Evolutionary conservation across 495 filamentous ascomycete species (phyloP), one percentile per base, ranked within the genome.

Genomic region (Neurospora sp.): DNA sequence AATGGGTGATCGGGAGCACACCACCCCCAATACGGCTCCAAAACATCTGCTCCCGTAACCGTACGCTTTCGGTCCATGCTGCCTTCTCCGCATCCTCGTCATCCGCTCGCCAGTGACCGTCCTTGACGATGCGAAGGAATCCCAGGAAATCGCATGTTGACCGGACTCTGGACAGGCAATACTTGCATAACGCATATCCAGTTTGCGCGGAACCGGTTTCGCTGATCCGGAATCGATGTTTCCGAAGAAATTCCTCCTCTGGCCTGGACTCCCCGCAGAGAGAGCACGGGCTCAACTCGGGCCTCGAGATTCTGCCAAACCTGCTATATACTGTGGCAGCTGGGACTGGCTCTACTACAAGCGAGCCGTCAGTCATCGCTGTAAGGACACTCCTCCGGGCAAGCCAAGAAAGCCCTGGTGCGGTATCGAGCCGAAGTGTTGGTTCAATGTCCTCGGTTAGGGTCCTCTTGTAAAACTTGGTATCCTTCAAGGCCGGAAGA

Each of bases 381-480:
- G 87, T 91, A 65, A 97, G 76, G 3, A 97, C 93, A 37, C 89
- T 91, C 65, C 96, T 89, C 39, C 94, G 90, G 35, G 92, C 93
- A 35, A 98, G 87, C 93, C 94, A 99, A 27, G 93, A 96, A 44
- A 99, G 89, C 0, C 94, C 94, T 1, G 96, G 95, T 0, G 96
- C 93, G 6, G 87, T 86, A 81, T 99, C 96, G 5, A 98, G 87
- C 48, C 96, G 88, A 22, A 99, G 82, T 0, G 96, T 97, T 3
- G 96, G 96, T 81, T 99, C 96, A 71, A 99, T 92, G 81, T 98
- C 96, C 80, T 99, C 96, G 70, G 88, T 84, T 14, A 97, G 81
- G 7, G 87, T 88, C 27, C 96, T 89, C 81, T 99, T 99, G 82
- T 94, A 99, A 80, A 97, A 98, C 73, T 91, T 92, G 4, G 91